phyloP scores from a whole-genome alignment of 2,329 filamentous ascomycete genomes.

The Penicillium vulpinum region DNA sequence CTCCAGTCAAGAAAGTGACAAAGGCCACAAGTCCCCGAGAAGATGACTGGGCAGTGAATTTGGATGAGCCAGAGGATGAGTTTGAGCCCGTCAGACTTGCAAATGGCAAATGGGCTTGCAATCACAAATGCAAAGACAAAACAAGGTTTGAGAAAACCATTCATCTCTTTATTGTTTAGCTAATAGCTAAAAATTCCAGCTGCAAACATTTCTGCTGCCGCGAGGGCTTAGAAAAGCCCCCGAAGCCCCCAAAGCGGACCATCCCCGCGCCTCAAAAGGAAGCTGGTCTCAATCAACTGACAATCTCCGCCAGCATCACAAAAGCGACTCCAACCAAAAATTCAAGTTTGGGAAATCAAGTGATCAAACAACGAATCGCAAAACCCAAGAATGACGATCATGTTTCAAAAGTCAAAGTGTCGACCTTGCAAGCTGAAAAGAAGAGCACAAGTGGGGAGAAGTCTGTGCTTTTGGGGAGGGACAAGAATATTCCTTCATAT shows the following conservation, averaged over 20 bases:
- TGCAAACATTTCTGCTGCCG: constrained; percentile 75
- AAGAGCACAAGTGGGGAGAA: not conserved
- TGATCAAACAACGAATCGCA: not conserved
- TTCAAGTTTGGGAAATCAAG: constrained; percentile 1
- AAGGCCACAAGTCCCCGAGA: not conserved
- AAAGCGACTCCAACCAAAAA: constrained; percentile 19
- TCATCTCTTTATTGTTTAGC: constrained; percentile 19
- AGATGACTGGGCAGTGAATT: constrained; percentile 10
- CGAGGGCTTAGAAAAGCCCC: constrained; percentile 67
- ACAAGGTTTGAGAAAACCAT: constrained; percentile 33
- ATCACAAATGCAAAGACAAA: constrained; percentile 67
- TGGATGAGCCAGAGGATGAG: constrained; percentile 13
- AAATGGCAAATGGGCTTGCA: constrained; percentile 74
- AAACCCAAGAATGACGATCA: not conserved
- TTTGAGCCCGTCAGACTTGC: constrained; percentile 55
- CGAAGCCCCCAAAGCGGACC: constrained; percentile 41
- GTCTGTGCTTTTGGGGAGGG: not conserved
- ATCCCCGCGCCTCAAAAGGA: constrained; percentile 19
- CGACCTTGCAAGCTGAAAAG: not conserved
- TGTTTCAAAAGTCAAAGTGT: not conserved
- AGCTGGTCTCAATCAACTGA: constrained; percentile 30
- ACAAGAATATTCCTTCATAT: not conserved
- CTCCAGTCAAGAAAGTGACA: not conserved
- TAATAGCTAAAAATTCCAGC: constrained; percentile 39
- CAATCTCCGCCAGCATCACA: constrained; percentile 29